Conservation (phyloP, 1,139 yeast species). For the Candida mesenterica region DNA sequence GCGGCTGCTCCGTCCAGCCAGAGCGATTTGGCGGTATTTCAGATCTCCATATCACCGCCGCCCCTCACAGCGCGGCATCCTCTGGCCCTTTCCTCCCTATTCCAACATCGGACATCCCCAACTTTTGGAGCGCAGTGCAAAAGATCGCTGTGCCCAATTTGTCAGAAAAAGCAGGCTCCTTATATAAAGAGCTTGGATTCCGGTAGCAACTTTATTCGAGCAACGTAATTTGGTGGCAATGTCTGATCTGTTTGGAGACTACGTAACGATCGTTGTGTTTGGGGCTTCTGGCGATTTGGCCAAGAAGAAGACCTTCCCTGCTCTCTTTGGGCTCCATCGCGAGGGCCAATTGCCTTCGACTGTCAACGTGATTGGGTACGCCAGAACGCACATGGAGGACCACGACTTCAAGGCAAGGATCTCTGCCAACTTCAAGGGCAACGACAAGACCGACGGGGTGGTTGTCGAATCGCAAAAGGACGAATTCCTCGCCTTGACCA, state of each 20-base stretch:
- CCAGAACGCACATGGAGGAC: slow-evolving; percentile 70
- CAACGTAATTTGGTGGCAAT: too few relatives aligned
- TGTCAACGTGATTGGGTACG: slow-evolving; percentile 84
- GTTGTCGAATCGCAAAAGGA: slow-evolving; percentile 30
- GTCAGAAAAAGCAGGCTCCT: too few relatives aligned
- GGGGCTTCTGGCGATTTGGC: slow-evolving; percentile 99
- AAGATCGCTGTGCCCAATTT: too few relatives aligned
- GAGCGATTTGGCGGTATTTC: too few relatives aligned
- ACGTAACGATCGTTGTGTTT: slow-evolving; percentile 77
- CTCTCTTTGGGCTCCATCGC: slow-evolving; percentile 67
- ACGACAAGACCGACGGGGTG: slow-evolving; percentile 47
- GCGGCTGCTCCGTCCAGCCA: too few relatives aligned
- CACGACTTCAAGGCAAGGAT: slow-evolving; percentile 70
- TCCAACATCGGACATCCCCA: too few relatives aligned
- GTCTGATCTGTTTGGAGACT: slow-evolving; percentile 47
- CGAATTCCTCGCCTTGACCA: slow-evolving; percentile 61
- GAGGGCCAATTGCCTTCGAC: slow-evolving; percentile 75
- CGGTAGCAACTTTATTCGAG: too few relatives aligned
- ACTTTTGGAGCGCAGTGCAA: too few relatives aligned
- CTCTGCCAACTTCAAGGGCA: slow-evolving; percentile 61
- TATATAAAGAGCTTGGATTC: too few relatives aligned
- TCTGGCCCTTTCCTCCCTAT: too few relatives aligned
- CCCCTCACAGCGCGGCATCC: too few relatives aligned
- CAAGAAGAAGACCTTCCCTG: slow-evolving; percentile 91
- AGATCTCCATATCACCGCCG: too few relatives aligned